Base-by-base conservation (phyloP, 1,284 basidiomycete species). In the Mixia osmundae region DNA sequence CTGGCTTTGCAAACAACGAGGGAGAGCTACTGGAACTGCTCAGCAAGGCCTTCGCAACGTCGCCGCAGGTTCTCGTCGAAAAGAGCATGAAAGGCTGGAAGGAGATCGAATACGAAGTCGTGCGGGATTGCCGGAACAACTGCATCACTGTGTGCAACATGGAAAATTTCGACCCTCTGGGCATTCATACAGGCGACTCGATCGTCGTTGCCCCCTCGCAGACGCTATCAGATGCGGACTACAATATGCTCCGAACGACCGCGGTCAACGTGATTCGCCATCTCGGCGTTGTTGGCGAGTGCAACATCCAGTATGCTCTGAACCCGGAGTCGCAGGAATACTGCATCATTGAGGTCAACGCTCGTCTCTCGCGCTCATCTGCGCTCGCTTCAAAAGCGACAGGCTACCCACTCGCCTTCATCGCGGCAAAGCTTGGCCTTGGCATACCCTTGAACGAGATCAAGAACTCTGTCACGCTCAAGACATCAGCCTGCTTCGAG, bases 71-170 rank as follows among this genome's bases (percentile, higher is more conserved):
- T 1, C 65, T 97, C 19, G 82, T 97, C 18, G 89, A 97, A 65
- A 89, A 74, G 66, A 85, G 79, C 54, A 95, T 97, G 87, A 94
- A 95, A 62, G 89, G 89, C 10, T 95, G 85, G 85, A 95, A 97
- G 62, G 89, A 97, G 63, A 83, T 95, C 48, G 89, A 97, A 61
- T 97, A 97, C 52, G 89, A 97, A 57, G 89, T 97, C 35, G 89
- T 95, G n/a, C 69, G 89, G 41, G 89, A 97, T 60, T 91, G 83
- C 61, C 67, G 79, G 47, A 77, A 95, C 58, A 91, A 91, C 58
- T 94, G 87, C 55, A 95, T 95, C 60, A 94, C 85, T 1, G 87
- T 95, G 45, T 97, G 91, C 61, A 97, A 97, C 63, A 95, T 97
- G 89, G 87, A 95, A 82, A 95, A 95, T 64, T 97, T 97, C 50